Percentiles rank a stretch among this genome's conserved stretches.
Conservation (phyloP, 345 rosid genomes). For the Turritis glabra region DNA sequence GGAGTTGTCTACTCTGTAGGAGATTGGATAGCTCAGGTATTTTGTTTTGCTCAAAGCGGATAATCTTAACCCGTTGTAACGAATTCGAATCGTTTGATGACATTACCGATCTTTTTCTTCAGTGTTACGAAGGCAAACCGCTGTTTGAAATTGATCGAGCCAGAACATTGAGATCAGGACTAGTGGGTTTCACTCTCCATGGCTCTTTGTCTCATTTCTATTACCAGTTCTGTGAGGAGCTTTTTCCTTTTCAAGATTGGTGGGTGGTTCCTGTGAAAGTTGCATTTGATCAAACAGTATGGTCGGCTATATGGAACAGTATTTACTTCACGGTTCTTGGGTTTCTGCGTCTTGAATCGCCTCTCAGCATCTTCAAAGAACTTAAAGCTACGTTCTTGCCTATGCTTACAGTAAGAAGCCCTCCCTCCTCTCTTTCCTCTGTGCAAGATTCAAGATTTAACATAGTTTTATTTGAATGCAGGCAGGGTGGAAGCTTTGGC, state of each 20-base stretch:
- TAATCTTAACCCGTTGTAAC: neutral
- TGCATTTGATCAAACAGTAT: constrained; percentile 82
- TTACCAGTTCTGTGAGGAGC: constrained; percentile 89
- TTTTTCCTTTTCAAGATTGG: constrained; percentile 89
- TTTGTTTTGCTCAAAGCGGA: constrained; percentile 22
- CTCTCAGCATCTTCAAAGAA: constrained; percentile 61
- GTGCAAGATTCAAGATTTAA: constrained; percentile 21
- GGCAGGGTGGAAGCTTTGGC: constrained; percentile 99
- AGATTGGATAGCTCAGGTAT: constrained; percentile 99
- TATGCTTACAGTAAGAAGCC: constrained; percentile 73
- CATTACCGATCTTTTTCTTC: neutral
- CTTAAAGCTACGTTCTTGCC: constrained; percentile 79
- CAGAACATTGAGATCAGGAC: constrained; percentile 85
- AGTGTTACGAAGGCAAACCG: constrained; percentile 94
- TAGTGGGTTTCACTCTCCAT: constrained; percentile 90
- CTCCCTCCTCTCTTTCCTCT: neutral
- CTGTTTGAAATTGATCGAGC: constrained; percentile 84
- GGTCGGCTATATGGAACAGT: constrained; percentile 96
- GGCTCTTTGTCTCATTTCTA: constrained; percentile 93
- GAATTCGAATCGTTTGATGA: neutral
- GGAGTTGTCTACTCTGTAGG: constrained; percentile 91
- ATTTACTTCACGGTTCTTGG: constrained; percentile 72
- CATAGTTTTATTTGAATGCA: constrained; percentile 34
- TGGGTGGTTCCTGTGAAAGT: constrained; percentile 98
- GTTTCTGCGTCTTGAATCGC: constrained; percentile 81